These are phyloP conservation scores for Rhynchospora tenuis DNA, from an alignment of 176 grass and related monocot genomes.

Conservation along the genomic window DNA sequence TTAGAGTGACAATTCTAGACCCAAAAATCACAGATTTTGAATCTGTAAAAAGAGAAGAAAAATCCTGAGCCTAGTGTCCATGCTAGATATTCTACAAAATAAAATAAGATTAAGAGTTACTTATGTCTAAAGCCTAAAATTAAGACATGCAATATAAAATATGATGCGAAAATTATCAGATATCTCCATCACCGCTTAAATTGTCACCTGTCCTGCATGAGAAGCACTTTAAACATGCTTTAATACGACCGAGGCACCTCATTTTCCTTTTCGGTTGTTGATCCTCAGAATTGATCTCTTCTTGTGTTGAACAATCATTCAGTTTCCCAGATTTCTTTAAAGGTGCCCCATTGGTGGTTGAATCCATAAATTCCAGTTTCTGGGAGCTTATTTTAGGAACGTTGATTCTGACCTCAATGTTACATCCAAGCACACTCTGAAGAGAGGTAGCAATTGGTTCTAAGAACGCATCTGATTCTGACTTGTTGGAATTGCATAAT, in stretches of 20 bases:
- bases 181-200: background rate
- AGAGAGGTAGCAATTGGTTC: constrained; percentile 57
- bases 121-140: background rate
- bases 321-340: background rate
- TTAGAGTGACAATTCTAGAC: constrained; percentile 1
- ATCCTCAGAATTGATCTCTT: background rate
- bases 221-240: background rate
- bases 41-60: constrained; percentile 4
- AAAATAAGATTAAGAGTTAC: background rate
- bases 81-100: background rate
- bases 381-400: constrained; percentile 23
- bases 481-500: constrained; percentile 41
- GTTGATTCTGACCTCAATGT: constrained; percentile 62
- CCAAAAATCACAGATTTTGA: constrained; percentile 12
- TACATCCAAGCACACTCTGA: constrained; percentile 63
- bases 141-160: background rate
- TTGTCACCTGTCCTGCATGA: background rate
- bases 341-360: background rate
- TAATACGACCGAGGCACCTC: background rate
- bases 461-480: constrained; percentile 52
- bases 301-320: constrained; percentile 7
- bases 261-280: background rate
- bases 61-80: constrained; percentile 2
- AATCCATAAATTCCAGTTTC: background rate
- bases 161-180: background rate